phyloP scores from a whole-genome alignment of 2,329 filamentous ascomycete species.

The Zalaria obscura region DNA sequence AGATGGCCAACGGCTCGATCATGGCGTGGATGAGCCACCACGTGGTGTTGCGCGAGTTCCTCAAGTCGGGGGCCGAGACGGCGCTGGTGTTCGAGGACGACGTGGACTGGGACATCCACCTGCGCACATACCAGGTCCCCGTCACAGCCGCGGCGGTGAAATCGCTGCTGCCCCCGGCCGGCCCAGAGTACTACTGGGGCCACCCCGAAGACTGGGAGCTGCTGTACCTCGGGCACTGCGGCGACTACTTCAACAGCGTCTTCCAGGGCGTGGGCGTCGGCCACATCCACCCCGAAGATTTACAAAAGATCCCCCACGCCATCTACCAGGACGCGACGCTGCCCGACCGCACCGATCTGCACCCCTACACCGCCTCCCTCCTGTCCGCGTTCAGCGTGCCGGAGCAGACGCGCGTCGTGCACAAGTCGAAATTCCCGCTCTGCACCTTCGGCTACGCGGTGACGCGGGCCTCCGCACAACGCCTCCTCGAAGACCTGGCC shows the following conservation, averaged over 20 bases:
- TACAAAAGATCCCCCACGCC: slow-evolving; percentile 15
- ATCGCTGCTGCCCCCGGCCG: slow-evolving; percentile 11
- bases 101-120: slow-evolving; percentile 30
- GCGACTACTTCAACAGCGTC: slow-evolving; percentile 18
- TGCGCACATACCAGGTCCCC: slow-evolving; percentile 27
- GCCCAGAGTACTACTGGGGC: slow-evolving; percentile 21
- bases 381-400: slow-evolving; percentile 22
- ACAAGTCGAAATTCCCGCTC: slow-evolving; percentile 27
- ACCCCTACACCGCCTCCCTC: slow-evolving; percentile 22
- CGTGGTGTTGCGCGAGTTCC: slow-evolving; percentile 23
- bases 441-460: slow-evolving; percentile 32
- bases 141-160: slow-evolving; percentile 25
- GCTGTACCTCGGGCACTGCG: slow-evolving; percentile 27
- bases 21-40: slow-evolving; percentile 28
- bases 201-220: slow-evolving; percentile 22
- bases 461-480: slow-evolving; percentile 20
- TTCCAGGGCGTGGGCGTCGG: slow-evolving; percentile 5
- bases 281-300: slow-evolving; percentile 10
- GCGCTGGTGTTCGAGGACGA: slow-evolving; percentile 31
- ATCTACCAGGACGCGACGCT: slow-evolving; percentile 21
- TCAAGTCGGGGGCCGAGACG: slow-evolving; percentile 26
- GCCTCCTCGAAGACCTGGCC: slow-evolving; percentile 22
- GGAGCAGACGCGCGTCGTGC: slow-evolving; percentile 22
- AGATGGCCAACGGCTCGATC: slow-evolving; percentile 20
- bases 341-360: slow-evolving; percentile 18